Percentiles rank a stretch among this genome's conserved stretches.
Evolutionary conservation across 2,329 filamentous ascomycete species (phyloP).

Genomic region (Orbilia oligospora): DNA sequence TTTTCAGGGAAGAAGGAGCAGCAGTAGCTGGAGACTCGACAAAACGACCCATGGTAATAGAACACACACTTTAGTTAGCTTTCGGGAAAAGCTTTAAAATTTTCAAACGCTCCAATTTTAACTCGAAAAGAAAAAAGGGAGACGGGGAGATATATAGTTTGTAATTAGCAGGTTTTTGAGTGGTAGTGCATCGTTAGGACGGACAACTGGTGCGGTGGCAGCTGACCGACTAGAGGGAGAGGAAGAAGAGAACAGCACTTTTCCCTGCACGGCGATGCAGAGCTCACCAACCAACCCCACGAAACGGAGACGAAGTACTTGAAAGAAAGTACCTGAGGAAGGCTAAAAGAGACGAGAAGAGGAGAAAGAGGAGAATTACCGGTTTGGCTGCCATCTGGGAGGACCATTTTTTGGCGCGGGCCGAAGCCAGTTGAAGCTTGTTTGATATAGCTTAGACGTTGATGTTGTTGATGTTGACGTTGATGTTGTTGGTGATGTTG

Average conservation of each 20-base stretch:
- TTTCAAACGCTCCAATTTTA: neutral
- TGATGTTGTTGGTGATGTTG: neutral
- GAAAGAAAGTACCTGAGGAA: neutral
- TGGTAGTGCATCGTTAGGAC: neutral
- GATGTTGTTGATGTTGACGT: neutral
- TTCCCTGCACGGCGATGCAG: slow-evolving; percentile 38
- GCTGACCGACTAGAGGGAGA: slow-evolving; percentile 30
- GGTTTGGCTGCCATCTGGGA: slow-evolving; percentile 32
- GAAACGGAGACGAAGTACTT: neutral
- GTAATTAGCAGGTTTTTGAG: neutral
- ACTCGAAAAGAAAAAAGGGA: neutral
- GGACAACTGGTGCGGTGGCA: slow-evolving; percentile 24
- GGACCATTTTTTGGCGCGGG: slow-evolving; percentile 44
- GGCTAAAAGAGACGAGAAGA: neutral
- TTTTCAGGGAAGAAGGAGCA: slow-evolving; percentile 11
- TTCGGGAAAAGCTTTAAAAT: slow-evolving; percentile 19
- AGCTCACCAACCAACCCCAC: slow-evolving; percentile 50
- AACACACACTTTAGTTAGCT: neutral
- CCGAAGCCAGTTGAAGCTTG: neutral
- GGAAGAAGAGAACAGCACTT: slow-evolving; percentile 2
- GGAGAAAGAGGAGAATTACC: neutral
- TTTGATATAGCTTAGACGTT: neutral
- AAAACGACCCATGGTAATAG: slow-evolving; percentile 42
- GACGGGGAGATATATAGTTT: slow-evolving; percentile 12
- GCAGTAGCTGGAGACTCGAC: slow-evolving; percentile 27